Evolutionary conservation across 1,139 yeast species (phyloP), one percentile per base, ranked within the genome.

Genomic region (Zhuliangozyma parablackwelliae): DNA sequence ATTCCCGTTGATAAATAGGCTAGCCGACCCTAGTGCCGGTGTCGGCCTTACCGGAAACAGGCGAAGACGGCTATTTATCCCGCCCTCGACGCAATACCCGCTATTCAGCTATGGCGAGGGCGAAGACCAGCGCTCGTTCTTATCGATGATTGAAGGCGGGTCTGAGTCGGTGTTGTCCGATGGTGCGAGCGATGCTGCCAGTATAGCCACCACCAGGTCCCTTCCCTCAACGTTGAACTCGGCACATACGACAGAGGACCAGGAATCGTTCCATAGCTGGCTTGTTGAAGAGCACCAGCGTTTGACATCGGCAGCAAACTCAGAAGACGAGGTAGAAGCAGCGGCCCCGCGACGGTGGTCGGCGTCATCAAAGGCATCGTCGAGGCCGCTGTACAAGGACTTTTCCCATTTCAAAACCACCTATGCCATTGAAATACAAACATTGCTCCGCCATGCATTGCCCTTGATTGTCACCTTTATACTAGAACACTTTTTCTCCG

Each of bases 41-140:
- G 51, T 50, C 3, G 65, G 64, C 6, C 42, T 63, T 20, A 63
- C 69, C 6, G 65, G 65, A 21, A 68, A 68, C 25, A 53, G 74
- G 36, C 55, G 75, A 39, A 55, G 75, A 41, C 56, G 72, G 34
- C 50, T 71, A 21, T 82, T 78, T 54, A 73, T 82, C n/a, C 87
- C 88, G 1, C 88, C 89, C 0, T 77, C 85, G 31, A 82, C 86
- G 1, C 74, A 78, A 47, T 74, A 76, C 36, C 89, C 89, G 1
- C 59, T 82, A 37, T 82, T 82, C 46, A 65, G 71, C 31, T 82
- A 82, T 52, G 83, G 80, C 29, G 72, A 65, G 21, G 79, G 75
- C 11, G 77, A 69, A 32, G 89, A 80, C 48, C 84, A 80, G 49
- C 59, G 89, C 40, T 81, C 88, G 21, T 83, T 82, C 50, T 60